Base-by-base conservation (phyloP, 2,329 filamentous ascomycete species). In the Aspergillus brasiliensis region DNA sequence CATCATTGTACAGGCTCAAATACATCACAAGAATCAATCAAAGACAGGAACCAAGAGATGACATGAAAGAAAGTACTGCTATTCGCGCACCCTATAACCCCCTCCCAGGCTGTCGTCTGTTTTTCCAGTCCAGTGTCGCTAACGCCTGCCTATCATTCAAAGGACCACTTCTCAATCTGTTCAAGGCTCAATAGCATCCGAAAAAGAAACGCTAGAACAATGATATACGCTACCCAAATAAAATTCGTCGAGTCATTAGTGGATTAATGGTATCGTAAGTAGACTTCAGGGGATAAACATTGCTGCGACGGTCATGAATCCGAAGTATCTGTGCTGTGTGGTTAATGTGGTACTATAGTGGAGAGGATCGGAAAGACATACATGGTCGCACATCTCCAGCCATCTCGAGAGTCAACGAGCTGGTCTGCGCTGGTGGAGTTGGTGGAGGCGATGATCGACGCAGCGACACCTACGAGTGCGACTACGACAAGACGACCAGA, bases 401-500 rank as follows among this genome's bases (percentile, higher is more conserved):
- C 76, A 69, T 77, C 75, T 44, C 69, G 68, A 1, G 75, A 75
- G 38, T 75, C 73, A 34, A 77, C 70, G 11, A 77, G 59, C 10
- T 71, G 68, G 42, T 76, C 74, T 38, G 71, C 65, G 5, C 75
- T 74, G 5, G 71, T 59, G 5, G 74, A 73, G 42, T 73, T 71
- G 59, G 72, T 72, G n/a, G 74, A 71, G 11, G 75, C 75, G 54
- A 76, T 71, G n/a, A 71, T 69, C 5, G 73, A 70, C 7, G 83
- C 78, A 2, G 82, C 79, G 0, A 80, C 73, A 0, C 80, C 82
- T 0, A 86, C 81, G 0, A 88, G 75, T 3, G 82, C 66, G 2
- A 86, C 82, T 2, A 89, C 81, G 0, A 82, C 81, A 63, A 88
- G 79, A n/a, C 86, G 80, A 1, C 82, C 84, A 0, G 82, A 69